Evolutionary conservation across 768 basidiomycete species (phyloP), one percentile per base, ranked within the genome.

Genomic region (Lentinula guzmanii): DNA sequence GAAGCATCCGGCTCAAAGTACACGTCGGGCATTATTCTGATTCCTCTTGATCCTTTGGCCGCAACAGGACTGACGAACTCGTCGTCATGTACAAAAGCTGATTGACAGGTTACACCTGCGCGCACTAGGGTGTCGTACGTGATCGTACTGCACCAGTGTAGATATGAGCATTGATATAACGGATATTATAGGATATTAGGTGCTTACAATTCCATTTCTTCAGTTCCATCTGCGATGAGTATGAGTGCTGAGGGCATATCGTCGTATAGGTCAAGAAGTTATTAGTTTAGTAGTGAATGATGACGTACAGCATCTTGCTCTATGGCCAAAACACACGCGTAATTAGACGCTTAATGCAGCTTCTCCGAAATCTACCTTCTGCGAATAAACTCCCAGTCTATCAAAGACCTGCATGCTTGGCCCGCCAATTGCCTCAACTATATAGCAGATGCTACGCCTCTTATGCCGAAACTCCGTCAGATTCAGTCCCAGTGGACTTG

Each of bases 171-270:
- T 34, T 42, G 13, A 34, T 24, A 6, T 58, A 21, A 52, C 37
- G 9, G 46, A 37, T 6, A 24, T n/a, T 10, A 1, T 15, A 21
- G 37, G 2, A 21, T 41, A 7, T 6, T 21, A 8, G 13, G n/a
- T 33, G 68, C 85, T 66, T 68, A 90, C 91, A 92, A 93, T 72
- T 92, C 91, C 86, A 91, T 92, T 74, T 93, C 91, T 70, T 93
- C 91, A 1, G 91, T 92, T 11, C 91, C 91, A 68, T 92, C 82
- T 16, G 91, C 87, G 31, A 93, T 82, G 24, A 93, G 76, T 52
- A 93, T 79, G 21, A 91, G 75, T 5, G 88, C 91, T 41, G 85
- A 83, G 9, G 81, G 75, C 77, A 79, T 78, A 28, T 56, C 43
- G 11, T 48, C 9, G 5, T 8, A 13, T 43, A 15, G 42, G 16